Percentiles rank a stretch among this genome's conserved stretches.
phyloP scores from a whole-genome alignment of 2,329 filamentous ascomycete genomes.

The Huntiella bhutanensis region DNA sequence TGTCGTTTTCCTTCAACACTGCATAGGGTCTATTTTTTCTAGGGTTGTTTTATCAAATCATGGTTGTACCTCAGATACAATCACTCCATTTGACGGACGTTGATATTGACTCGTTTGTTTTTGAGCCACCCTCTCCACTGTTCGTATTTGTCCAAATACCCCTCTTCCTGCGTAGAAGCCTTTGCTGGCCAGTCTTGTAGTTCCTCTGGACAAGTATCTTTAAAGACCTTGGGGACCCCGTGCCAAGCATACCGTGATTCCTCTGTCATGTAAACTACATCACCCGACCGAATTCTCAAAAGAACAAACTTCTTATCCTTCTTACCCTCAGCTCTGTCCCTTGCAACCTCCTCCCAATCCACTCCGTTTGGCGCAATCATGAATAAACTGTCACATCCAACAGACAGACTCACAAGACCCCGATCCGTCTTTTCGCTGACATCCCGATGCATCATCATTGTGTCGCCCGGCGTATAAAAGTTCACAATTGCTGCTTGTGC shows the following conservation, averaged over 20 bases:
- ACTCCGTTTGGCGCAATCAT: slow-evolving; percentile 50
- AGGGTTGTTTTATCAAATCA: too few species aligned
- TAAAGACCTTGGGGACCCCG: slow-evolving; percentile 73
- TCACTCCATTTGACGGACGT: slow-evolving; percentile 73
- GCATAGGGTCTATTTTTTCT: too few species aligned
- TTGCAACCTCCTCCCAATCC: slow-evolving; percentile 12
- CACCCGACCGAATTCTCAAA: slow-evolving; percentile 60
- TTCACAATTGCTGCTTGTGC: slow-evolving; percentile 89
- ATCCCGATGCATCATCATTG: slow-evolving; percentile 80
- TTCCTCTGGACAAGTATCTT: slow-evolving; percentile 58
- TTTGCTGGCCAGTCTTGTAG: slow-evolving; percentile 53
- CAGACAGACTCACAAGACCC: slow-evolving; percentile 65
- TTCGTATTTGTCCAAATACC: slow-evolving; percentile 31
- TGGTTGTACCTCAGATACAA: too few species aligned
- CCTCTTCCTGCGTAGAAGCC: neutral
- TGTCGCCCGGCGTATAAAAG: slow-evolving; percentile 78
- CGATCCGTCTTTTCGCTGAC: slow-evolving; percentile 69
- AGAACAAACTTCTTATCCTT: slow-evolving; percentile 32
- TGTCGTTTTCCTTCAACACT: too few species aligned
- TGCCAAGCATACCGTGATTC: slow-evolving; percentile 82
- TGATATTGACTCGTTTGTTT: slow-evolving; percentile 75
- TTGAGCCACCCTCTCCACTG: slow-evolving; percentile 76
- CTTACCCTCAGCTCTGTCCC: neutral
- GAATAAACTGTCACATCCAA: slow-evolving; percentile 83
- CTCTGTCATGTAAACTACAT: slow-evolving; percentile 77